phyloP scores from a whole-genome alignment of 148 eudicot genomes.

The Camellia sinensis region DNA sequence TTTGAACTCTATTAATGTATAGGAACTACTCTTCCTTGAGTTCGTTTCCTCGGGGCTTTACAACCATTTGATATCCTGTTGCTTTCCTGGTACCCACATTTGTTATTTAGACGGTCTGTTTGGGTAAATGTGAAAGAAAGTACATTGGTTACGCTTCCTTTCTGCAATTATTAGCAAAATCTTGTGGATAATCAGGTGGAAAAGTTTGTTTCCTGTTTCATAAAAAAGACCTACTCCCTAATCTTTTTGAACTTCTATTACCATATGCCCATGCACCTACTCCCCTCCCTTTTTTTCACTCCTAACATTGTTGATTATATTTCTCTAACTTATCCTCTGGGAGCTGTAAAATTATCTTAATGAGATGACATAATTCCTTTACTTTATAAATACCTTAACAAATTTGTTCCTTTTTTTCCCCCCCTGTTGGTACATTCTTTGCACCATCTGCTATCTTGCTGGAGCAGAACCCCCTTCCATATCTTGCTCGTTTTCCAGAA shows the following conservation, averaged over 20 bases:
- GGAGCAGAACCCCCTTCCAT: slow-evolving; percentile 94
- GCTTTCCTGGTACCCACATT: slow-evolving; percentile 4
- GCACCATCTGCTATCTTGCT: slow-evolving; percentile 16
- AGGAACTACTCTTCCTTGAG: not conserved
- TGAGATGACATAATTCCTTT: slow-evolving; percentile 8
- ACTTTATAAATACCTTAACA: not conserved
- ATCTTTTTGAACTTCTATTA: not conserved
- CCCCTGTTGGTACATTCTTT: not conserved
- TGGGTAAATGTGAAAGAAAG: not conserved
- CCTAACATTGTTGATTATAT: not conserved
- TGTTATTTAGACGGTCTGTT: not conserved
- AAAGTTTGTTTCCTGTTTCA: slow-evolving; percentile 3
- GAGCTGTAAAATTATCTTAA: not conserved
- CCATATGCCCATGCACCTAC: too few species aligned
- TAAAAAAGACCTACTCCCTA: not conserved
- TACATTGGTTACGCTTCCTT: not conserved
- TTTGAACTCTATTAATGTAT: not conserved
- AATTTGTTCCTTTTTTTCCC: not conserved
- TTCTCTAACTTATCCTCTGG: not conserved
- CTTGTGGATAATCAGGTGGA: not conserved
- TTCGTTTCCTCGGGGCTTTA: not conserved
- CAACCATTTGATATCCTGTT: not conserved
- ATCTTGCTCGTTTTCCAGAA: slow-evolving; percentile 90
- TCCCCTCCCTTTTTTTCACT: not conserved
- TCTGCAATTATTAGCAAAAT: not conserved